phyloP scores from a whole-genome alignment of 1,284 basidiomycete genomes.

The Fomitopsis palustris region DNA sequence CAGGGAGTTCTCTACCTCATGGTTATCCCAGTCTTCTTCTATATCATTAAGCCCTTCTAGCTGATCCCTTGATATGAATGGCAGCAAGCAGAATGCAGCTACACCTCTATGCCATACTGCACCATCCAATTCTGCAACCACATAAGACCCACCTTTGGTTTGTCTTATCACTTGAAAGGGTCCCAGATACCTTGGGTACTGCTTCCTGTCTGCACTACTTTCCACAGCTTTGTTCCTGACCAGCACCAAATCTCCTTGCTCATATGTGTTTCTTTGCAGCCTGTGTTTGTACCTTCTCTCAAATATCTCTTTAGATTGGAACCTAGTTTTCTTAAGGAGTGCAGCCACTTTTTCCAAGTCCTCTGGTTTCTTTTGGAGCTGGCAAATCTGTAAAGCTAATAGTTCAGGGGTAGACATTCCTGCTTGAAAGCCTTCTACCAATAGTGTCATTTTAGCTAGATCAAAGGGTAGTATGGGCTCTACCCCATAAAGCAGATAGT shows the following conservation, averaged over 20 bases:
- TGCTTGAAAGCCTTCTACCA: background rate
- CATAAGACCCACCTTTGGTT: background rate
- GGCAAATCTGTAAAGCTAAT: background rate
- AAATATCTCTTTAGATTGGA: background rate
- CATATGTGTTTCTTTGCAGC: background rate
- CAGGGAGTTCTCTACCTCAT: background rate
- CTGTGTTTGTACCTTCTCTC: background rate
- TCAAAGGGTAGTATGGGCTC: background rate
- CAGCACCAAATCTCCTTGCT: background rate
- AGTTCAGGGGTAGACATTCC: background rate
- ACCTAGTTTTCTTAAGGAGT: too few relatives aligned
- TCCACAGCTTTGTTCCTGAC: background rate
- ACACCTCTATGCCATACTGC: background rate
- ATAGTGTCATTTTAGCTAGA: background rate
- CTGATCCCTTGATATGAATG: background rate
- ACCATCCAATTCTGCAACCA: background rate
- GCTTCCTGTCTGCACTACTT: background rate
- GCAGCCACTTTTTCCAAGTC: background rate
- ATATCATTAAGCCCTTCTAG: background rate
- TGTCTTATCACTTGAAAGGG: background rate
- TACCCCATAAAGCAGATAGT: slow-evolving; percentile 14
- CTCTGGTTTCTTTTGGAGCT: background rate
- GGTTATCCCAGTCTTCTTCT: too few relatives aligned
- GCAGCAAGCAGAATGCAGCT: background rate
- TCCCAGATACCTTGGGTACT: background rate